A percentile compares a stretch with the other conserved stretches of the same genome.
Evolutionary conservation across 768 basidiomycete genomes (phyloP).

Genomic region (Leucocoprinus leucothites): DNA sequence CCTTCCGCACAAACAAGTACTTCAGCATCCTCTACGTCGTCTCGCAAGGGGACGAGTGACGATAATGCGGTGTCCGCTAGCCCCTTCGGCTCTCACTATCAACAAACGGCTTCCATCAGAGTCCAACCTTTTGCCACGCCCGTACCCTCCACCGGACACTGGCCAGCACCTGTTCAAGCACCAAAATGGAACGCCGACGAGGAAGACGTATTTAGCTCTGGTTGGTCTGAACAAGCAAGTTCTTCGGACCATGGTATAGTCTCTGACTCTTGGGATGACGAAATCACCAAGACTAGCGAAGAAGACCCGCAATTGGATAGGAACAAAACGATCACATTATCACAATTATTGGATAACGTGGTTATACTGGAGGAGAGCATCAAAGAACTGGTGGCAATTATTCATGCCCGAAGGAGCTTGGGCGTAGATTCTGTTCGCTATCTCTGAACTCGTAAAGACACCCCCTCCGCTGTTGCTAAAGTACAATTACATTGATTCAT

Average conservation of each 20-base stretch:
- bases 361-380: conserved; percentile 94
- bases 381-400: conserved; percentile 86
- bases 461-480: neutral
- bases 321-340: conserved; percentile 61
- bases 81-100: conserved; percentile 85
- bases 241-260: neutral
- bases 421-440: conserved; percentile 84
- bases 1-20: conserved; percentile 25
- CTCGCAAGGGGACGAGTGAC: conserved; percentile 27
- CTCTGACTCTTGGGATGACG: conserved; percentile 17
- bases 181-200: conserved; percentile 56
- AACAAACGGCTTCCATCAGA: conserved; percentile 64
- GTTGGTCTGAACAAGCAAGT: conserved; percentile 33
- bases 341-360: conserved; percentile 86
- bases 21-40: conserved; percentile 44
- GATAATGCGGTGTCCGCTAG: conserved; percentile 47
- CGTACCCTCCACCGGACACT: conserved; percentile 54
- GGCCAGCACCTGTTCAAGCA: conserved; percentile 57
- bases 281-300: conserved; percentile 24
- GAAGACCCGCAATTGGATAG: conserved; percentile 22
- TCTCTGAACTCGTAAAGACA: conserved; percentile 36
- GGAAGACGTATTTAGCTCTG: conserved; percentile 69
- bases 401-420: conserved; percentile 77
- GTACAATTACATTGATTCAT: neutral
- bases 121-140: conserved; percentile 71